Conservation (phyloP, 306 rosid species). For the Crotalaria pallida region DNA sequence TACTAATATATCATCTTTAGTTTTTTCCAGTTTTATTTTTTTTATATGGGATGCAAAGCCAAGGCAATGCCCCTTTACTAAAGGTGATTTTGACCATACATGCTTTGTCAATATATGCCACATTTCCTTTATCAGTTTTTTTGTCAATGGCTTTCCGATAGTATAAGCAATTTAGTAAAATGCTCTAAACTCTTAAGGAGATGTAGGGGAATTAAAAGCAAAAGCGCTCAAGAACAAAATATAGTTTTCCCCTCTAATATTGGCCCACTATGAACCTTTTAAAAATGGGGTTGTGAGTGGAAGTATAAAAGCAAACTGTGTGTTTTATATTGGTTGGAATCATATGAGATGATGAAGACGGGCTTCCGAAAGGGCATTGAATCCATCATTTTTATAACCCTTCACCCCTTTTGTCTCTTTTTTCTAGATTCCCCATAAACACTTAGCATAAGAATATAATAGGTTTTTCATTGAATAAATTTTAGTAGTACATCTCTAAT, state of each 20-base stretch:
- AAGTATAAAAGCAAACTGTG: slow-evolving; percentile 36
- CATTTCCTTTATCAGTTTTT: neutral
- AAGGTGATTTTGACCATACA: slow-evolving; percentile 50
- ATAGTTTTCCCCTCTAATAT: neutral
- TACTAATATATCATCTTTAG: slow-evolving; percentile 29
- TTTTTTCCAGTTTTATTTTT: neutral
- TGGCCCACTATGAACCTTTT: slow-evolving; percentile 26
- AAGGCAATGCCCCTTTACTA: slow-evolving; percentile 29
- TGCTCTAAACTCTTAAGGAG: slow-evolving; percentile 8
- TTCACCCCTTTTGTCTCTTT: slow-evolving; percentile 15
- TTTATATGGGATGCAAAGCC: slow-evolving; percentile 37
- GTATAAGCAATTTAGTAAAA: neutral
- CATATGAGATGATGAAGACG: slow-evolving; percentile 30
- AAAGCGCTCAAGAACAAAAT: slow-evolving; percentile 26
- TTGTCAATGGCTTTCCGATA: slow-evolving; percentile 17
- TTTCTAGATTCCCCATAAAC: slow-evolving; percentile 40
- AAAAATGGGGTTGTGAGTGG: slow-evolving; percentile 51
- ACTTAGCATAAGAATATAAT: slow-evolving; percentile 27
- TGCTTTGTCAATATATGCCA: neutral
- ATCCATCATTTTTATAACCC: neutral
- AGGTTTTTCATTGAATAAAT: neutral
- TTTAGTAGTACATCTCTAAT: neutral
- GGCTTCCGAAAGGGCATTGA: slow-evolving; percentile 1
- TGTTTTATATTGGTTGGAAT: slow-evolving; percentile 36
- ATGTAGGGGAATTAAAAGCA: slow-evolving; percentile 23